phyloP scores from a whole-genome alignment of 257 asterid species.

The Misopates orontium region DNA sequence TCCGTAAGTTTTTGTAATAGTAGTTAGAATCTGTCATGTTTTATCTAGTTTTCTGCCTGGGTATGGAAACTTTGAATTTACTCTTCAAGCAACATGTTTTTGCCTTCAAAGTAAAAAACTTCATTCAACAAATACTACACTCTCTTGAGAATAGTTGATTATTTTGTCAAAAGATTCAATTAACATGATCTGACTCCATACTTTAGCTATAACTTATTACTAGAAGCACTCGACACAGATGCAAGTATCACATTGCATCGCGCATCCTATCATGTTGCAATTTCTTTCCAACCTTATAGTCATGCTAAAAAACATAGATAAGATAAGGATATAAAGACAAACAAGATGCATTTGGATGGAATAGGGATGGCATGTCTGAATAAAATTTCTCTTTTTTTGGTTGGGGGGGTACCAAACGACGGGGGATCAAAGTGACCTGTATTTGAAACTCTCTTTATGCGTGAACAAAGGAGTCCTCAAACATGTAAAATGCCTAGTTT shows the following conservation, averaged over 20 bases:
- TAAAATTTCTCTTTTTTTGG: too few species aligned
- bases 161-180: not conserved
- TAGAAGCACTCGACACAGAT: not conserved
- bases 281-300: too few species aligned
- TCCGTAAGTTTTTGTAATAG: conserved; percentile 9
- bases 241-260: too few species aligned
- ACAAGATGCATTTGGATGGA: too few species aligned
- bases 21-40: conserved; percentile 22
- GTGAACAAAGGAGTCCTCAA: not conserved
- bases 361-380: too few species aligned
- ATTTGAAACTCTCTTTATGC: too few species aligned
- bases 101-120: conserved; percentile 1
- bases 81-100: not conserved
- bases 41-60: conserved; percentile 3
- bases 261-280: too few species aligned
- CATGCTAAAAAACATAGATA: too few species aligned
- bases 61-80: conserved; percentile 17
- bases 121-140: not conserved
- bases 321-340: too few species aligned
- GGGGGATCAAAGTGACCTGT: too few species aligned
- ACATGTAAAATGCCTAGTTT: not conserved
- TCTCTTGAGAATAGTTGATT: not conserved
- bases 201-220: not conserved
- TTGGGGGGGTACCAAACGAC: too few species aligned
- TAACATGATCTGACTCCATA: not conserved